Evolutionary conservation across 306 rosid genomes (phyloP).

Genomic region (Myrica gale): DNA sequence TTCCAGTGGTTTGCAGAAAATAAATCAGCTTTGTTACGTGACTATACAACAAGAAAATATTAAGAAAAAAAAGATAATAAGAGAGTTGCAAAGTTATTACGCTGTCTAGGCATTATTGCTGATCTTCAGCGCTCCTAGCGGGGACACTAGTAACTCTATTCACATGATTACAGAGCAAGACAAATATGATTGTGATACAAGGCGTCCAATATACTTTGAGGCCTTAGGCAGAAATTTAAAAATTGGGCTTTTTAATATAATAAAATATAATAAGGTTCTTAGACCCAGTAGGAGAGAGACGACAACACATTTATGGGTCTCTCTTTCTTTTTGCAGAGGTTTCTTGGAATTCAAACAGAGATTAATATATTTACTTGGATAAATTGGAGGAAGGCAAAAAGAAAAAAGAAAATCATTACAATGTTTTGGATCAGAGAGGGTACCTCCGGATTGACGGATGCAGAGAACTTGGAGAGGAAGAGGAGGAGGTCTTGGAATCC

Average conservation of each 20-base stretch:
- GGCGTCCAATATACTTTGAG: too few species aligned
- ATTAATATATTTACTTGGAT: neutral
- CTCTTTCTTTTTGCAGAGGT: neutral
- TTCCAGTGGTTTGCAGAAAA: neutral
- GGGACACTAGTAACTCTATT: too few species aligned
- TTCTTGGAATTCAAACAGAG: neutral
- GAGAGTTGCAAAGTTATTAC: too few species aligned
- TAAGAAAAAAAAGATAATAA: too few species aligned
- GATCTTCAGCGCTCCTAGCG: too few species aligned
- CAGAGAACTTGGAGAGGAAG: conserved; percentile 40
- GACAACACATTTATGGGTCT: neutral
- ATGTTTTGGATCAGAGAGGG: neutral
- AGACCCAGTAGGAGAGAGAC: neutral
- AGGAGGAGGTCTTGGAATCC: conserved; percentile 32
- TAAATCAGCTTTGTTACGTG: neutral
- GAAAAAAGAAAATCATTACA: neutral
- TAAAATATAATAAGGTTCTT: neutral
- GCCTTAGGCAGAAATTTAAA: too few species aligned
- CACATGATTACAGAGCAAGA: too few species aligned
- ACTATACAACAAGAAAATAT: too few species aligned
- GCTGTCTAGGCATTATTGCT: too few species aligned
- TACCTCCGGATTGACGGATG: conserved; percentile 48
- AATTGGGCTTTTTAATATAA: too few species aligned
- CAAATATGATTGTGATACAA: too few species aligned
- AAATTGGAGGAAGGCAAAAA: neutral